Evolutionary conservation across 768 basidiomycete species (phyloP), one percentile per base, ranked within the genome.

Genomic region (Kwoniella botswanensis): DNA sequence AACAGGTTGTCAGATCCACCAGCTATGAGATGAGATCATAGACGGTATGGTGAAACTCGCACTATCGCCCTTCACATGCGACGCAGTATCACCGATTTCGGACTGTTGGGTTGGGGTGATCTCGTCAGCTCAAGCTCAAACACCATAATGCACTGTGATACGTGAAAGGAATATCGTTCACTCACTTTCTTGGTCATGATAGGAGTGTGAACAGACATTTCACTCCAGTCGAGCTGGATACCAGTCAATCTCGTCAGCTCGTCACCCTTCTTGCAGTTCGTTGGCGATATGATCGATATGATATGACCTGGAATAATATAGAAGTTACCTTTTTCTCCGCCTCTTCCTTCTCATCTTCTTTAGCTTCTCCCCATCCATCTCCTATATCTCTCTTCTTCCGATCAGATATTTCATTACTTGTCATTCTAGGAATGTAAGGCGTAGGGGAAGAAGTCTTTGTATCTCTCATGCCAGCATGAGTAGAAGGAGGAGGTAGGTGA

Each of bases 161-260:
- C 35, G 35, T 35, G 35, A 35, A 35, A 35, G 3, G 35, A 35
- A 35, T 21, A 58, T 13, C 4, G 24, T 29, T 17, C 21, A 26
- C 57, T 12, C 29, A 58, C 57, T 13, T 35, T 21, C 10, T 12
- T 29, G 24, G 26, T 58, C 26, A 29, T 17, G 18, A 61, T 43
- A 12, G 59, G 59, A 15, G 59, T 61, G 15, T 42, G 12, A 5
- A 61, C 42, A 42, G 59, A 12, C 59, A 61, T 61, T 7, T 61
- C 59, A n/a, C 59, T 61, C 59, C 59, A 61, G 41, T 61, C 22
- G n/a, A 61, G 18, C 59, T 61, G 35, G 35, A 26, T 21, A 21
- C 3, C 21, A 43, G 15, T 11, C 4, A 17, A 42, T 61, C 35
- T 61, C 42, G 59, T 61, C 59, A 61, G 59, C 59, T 58, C 5